Base-by-base conservation (phyloP, 345 rosid genomes). In the Cardiospermum halicacabum region DNA sequence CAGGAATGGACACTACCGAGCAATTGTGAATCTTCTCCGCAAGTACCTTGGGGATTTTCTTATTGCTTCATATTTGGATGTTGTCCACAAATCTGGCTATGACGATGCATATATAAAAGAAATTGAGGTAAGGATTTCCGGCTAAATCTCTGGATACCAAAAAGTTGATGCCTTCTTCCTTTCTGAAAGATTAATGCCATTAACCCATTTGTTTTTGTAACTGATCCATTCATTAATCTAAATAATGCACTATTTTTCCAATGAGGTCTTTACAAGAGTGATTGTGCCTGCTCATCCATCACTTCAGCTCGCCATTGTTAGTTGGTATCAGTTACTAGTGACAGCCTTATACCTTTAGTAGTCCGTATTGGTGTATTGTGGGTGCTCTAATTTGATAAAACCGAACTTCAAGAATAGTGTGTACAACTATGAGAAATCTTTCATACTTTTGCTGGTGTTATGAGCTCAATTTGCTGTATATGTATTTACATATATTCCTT, bases 11-110 rank as follows among this genome's bases (percentile, higher is more conserved):
- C 80, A 74, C 67, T 81, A 88, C 68, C 69, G 75, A 53, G 64
- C 80, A 39, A 65, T 79, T 28, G 53, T 65, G 34, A 86, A 86
- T 77, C 81, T 92, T 78, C 89, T 92, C 50, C 85, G 96, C 51
- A 92, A 92, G 71, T 88, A 83, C 84, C 87, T 92, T 30, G 98
- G 96, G 58, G 98, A 92, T 81, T 65, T 86, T 74, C 74, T 92
- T 42, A 88, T 92, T 65, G 86, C 89, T 69, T 82, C 96, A 30
- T 92, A 88, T 78, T 75, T 85, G 76, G 75, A 67, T 69, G 73
- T 60, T 62, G 70, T 86, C 24, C 84, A 81, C 79, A 89, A 89
- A 72, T 89, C 93, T 16, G 89, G 96, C 51, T 86, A 83, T 77
- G 85, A 82, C 77, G 84, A 86, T 66, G 78, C 80, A 49, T 89